Conservation (phyloP, 2,329 filamentous ascomycete genomes). For the Ascochyta fabae region DNA sequence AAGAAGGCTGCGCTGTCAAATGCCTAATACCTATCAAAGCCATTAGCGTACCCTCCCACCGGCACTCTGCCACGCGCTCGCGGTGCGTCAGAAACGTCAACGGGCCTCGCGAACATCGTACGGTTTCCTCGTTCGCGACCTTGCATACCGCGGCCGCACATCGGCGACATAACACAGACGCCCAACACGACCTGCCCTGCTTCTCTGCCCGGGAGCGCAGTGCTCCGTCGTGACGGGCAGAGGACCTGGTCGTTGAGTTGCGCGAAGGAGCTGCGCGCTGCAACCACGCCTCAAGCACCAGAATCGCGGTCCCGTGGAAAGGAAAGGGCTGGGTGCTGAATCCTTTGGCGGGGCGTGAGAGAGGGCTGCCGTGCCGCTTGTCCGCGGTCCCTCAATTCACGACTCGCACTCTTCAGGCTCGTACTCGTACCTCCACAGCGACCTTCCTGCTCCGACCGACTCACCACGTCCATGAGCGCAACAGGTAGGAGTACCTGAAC, state of each 20-base stretch:
- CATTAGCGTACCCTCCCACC: constrained; percentile 13
- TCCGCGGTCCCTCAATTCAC: background rate
- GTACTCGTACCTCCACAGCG: constrained; percentile 8
- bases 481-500: background rate
- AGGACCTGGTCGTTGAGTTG: background rate
- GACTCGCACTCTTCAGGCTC: constrained; percentile 1
- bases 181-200: background rate
- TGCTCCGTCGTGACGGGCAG: background rate
- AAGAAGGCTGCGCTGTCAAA: constrained; percentile 1
- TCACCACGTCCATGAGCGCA: background rate
- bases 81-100: constrained; percentile 15
- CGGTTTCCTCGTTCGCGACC: constrained; percentile 5
- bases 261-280: background rate
- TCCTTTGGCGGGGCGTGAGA: constrained; percentile 5
- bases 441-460: constrained; percentile 14
- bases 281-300: background rate
- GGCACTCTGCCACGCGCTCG: constrained; percentile 11
- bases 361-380: constrained; percentile 7
- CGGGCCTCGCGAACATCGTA: constrained; percentile 15
- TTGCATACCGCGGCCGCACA: constrained; percentile 9
- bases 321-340: background rate
- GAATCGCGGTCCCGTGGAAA: background rate
- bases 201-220: background rate
- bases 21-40: background rate
- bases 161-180: constrained; percentile 6